These are phyloP conservation scores for Begonia fuchsioides DNA, from an alignment of 306 rosid genomes.

Conservation along the genomic window DNA sequence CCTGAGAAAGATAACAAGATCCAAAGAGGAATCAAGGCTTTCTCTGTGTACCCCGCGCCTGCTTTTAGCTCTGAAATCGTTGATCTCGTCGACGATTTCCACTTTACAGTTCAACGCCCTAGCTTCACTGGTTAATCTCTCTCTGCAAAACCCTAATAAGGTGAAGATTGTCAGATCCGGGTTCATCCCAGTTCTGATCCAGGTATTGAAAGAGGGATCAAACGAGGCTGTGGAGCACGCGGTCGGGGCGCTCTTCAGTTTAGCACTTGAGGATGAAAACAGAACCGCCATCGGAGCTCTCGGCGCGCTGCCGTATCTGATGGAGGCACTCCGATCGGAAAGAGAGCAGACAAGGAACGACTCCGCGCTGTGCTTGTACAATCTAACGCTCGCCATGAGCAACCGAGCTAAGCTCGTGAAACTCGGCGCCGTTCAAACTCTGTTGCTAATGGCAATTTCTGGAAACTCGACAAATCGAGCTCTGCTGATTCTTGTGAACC, in stretches of 20 bases:
- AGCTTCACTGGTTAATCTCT: conserved; percentile 61
- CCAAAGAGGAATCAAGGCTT: conserved; percentile 34
- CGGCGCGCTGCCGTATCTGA: conserved; percentile 59
- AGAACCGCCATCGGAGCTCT: conserved; percentile 79
- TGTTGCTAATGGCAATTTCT: conserved; percentile 28
- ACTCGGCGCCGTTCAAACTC: conserved; percentile 37
- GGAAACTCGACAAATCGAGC: conserved; percentile 34
- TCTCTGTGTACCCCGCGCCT: conserved; percentile 46
- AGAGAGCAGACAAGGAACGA: conserved; percentile 58
- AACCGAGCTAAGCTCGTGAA: conserved; percentile 63
- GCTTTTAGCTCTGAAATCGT: conserved; percentile 22
- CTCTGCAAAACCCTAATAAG: conserved; percentile 63
- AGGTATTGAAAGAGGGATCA: conserved; percentile 50
- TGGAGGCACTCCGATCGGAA: conserved; percentile 61
- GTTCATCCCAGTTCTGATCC: conserved; percentile 44
- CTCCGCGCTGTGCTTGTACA: conserved; percentile 65
- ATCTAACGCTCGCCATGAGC: conserved; percentile 44
- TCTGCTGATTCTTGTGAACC: conserved; percentile 52
- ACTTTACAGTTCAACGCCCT: conserved; percentile 55
- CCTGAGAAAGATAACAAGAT: conserved; percentile 44
- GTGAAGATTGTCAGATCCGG: conserved; percentile 66
- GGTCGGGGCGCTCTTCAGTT: conserved; percentile 76
- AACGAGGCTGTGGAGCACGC: conserved; percentile 77
- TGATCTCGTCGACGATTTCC: conserved; percentile 38
- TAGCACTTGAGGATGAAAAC: conserved; percentile 64